Conservation (phyloP, 2,329 filamentous ascomycete genomes). For the Sclerotiophoma versabilis region DNA sequence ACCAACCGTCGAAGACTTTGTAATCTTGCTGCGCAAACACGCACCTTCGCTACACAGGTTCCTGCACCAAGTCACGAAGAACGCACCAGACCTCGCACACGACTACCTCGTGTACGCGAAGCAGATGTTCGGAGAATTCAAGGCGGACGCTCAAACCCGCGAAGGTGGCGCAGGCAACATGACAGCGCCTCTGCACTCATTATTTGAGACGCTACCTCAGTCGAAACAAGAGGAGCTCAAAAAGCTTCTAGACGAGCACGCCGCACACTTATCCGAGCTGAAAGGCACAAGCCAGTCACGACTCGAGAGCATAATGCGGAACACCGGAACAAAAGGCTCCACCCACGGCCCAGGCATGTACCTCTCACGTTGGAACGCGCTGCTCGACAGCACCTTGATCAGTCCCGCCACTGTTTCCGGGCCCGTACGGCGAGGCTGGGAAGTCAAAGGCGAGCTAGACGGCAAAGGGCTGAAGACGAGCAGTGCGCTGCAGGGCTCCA, state of each 20-base stretch:
- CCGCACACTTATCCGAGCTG: conserved; percentile 65
- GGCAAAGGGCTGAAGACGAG: conserved; percentile 42
- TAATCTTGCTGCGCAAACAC: conserved; percentile 70
- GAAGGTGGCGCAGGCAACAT: conserved; percentile 52
- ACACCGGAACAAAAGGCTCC: conserved; percentile 33
- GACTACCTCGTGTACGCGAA: conserved; percentile 69
- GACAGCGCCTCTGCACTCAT: conserved; percentile 49
- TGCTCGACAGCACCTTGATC: conserved; percentile 73
- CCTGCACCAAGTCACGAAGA: conserved; percentile 72
- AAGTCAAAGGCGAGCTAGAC: conserved; percentile 48
- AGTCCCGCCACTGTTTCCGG: conserved; percentile 66
- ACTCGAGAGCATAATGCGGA: conserved; percentile 63
- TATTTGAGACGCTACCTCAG: conserved; percentile 57
- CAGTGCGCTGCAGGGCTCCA: conserved; percentile 17
- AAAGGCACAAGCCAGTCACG: conserved; percentile 61
- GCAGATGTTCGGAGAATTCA: conserved; percentile 65
- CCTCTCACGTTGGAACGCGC: conserved; percentile 73
- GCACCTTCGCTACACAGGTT: conserved; percentile 71
- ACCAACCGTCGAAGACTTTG: conserved; percentile 75
- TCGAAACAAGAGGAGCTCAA: conserved; percentile 57
- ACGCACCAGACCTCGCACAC: conserved; percentile 69
- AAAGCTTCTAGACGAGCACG: conserved; percentile 65
- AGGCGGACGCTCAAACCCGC: conserved; percentile 33
- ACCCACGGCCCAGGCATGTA: conserved; percentile 74
- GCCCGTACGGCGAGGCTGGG: conserved; percentile 56